phyloP scores from a whole-genome alignment of 2,329 filamentous ascomycete genomes.

The Hirsutella minnesotensis region DNA sequence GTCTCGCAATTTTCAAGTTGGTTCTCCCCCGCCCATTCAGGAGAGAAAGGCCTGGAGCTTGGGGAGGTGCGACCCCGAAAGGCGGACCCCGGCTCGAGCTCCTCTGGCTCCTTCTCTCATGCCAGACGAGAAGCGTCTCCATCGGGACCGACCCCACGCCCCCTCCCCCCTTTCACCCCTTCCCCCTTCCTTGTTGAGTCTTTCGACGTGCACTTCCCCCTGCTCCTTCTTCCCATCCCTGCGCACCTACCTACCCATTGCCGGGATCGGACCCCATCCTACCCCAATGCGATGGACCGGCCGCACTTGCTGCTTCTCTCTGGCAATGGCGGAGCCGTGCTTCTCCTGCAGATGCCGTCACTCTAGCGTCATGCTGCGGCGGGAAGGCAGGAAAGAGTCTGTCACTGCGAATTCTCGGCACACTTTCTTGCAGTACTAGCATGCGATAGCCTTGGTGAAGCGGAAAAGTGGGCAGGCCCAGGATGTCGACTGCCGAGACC shows the following conservation, averaged over 20 bases:
- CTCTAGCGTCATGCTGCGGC: not conserved
- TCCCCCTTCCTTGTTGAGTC: not conserved
- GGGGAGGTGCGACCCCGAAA: too few relatives aligned
- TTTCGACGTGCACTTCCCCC: not conserved
- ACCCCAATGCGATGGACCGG: slow-evolving; percentile 1
- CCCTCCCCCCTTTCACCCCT: too few relatives aligned
- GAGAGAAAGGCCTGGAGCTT: too few relatives aligned
- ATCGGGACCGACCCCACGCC: too few relatives aligned
- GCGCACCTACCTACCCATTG: not conserved
- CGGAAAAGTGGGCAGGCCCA: not conserved
- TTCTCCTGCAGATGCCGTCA: not conserved
- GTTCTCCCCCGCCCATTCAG: too few relatives aligned
- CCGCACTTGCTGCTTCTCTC: not conserved
- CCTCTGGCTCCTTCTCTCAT: too few relatives aligned
- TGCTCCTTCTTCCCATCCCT: not conserved
- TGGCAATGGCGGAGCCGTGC: not conserved
- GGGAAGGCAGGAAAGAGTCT: not conserved
- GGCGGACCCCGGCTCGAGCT: too few relatives aligned
- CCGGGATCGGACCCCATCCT: slow-evolving; percentile 1
- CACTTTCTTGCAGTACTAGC: not conserved
- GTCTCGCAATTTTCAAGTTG: too few relatives aligned
- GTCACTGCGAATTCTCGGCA: not conserved
- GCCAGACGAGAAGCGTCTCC: too few relatives aligned
- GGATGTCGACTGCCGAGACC: not conserved
- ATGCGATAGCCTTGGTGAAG: not conserved